Conservation (phyloP, 345 rosid species). For the Rhodomyrtus tomentosa region DNA sequence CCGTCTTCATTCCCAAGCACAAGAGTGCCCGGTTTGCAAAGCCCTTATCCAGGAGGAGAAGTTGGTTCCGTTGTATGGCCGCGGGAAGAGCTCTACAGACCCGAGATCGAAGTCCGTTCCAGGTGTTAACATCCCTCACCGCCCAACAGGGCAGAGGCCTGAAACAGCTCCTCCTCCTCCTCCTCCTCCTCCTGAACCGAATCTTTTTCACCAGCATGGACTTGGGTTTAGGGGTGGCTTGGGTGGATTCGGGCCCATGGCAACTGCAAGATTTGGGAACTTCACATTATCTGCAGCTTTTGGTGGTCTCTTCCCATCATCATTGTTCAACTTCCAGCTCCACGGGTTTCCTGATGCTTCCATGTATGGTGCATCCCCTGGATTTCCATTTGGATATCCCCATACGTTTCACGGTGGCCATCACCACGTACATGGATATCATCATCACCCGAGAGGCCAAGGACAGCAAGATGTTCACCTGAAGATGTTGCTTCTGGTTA, state of each 20-base stretch:
- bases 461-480: slow-evolving; percentile 70
- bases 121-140: slow-evolving; percentile 71
- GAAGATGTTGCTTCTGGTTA: slow-evolving; percentile 46
- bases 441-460: slow-evolving; percentile 47
- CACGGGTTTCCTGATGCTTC: slow-evolving; percentile 79
- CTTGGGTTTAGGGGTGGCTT: slow-evolving; percentile 72
- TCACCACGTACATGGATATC: slow-evolving; percentile 36
- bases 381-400: slow-evolving; percentile 61
- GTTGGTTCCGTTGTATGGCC: slow-evolving; percentile 88
- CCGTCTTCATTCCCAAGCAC: slow-evolving; percentile 62
- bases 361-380: slow-evolving; percentile 68
- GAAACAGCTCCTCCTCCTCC: slow-evolving; percentile 93
- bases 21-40: slow-evolving; percentile 94
- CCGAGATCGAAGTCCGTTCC: slow-evolving; percentile 87
- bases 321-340: slow-evolving; percentile 68
- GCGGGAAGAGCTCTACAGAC: slow-evolving; percentile 77
- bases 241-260: slow-evolving; percentile 82
- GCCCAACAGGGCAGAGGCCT: slow-evolving; percentile 96
- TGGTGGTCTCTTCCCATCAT: slow-evolving; percentile 84
- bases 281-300: slow-evolving; percentile 74
- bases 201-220: slow-evolving; percentile 59
- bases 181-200: slow-evolving; percentile 71
- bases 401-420: slow-evolving; percentile 69
- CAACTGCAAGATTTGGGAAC: slow-evolving; percentile 66
- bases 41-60: slow-evolving; percentile 79